Conservation (phyloP, 441 rosid genomes). For the Hypseocharis bilobata region DNA sequence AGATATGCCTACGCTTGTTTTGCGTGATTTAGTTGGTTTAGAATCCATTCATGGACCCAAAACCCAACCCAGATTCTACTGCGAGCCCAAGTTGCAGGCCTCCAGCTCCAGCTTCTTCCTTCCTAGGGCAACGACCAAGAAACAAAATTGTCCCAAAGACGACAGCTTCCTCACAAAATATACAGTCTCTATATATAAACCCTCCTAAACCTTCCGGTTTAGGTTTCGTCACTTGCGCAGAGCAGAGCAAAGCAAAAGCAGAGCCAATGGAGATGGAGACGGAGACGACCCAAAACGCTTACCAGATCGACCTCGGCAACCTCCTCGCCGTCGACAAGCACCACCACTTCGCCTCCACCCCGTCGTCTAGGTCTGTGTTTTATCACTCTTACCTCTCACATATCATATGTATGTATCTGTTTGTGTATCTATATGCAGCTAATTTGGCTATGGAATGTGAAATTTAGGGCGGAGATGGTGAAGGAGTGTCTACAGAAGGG, state of each 20-base stretch:
- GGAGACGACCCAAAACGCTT: slow-evolving; percentile 29
- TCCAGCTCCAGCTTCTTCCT: background rate
- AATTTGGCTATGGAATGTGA: background rate
- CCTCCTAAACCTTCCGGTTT: background rate
- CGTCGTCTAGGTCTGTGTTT: slow-evolving; percentile 57
- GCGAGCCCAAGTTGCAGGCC: background rate
- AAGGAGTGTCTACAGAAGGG: slow-evolving; percentile 52
- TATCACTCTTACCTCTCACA: too few relatives aligned
- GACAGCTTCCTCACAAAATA: background rate
- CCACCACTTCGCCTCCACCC: slow-evolving; percentile 42
- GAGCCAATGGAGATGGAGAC: slow-evolving; percentile 9
- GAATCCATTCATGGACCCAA: too few relatives aligned
- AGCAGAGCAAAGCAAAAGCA: background rate
- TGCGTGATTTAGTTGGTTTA: too few relatives aligned
- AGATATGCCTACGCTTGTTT: too few relatives aligned
- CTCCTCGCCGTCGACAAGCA: slow-evolving; percentile 54
- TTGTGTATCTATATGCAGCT: background rate
- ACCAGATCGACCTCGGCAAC: slow-evolving; percentile 62
- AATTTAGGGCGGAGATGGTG: slow-evolving; percentile 58
- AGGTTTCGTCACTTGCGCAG: background rate
- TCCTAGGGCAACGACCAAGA: background rate
- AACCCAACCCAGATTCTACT: background rate
- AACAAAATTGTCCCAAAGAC: background rate
- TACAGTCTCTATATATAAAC: background rate
- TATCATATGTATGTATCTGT: background rate